Evolutionary conservation across 2,329 filamentous ascomycete genomes (phyloP).

Genomic region (Neocucurbitaria cava): DNA sequence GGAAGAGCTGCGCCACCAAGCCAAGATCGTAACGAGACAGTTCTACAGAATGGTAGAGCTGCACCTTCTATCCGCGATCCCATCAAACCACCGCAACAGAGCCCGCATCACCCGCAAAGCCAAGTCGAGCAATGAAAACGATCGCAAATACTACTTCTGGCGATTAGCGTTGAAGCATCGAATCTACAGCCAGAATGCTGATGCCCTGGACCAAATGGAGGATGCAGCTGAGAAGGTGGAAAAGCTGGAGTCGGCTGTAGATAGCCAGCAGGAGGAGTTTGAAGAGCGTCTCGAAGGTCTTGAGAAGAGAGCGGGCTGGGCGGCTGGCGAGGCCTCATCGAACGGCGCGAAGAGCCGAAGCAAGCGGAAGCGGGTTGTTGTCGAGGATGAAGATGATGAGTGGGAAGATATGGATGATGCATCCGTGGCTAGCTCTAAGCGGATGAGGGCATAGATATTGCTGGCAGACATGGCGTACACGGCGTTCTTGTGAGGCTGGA

Average conservation of each 20-base stretch:
- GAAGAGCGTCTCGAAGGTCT: slow-evolving; percentile 66
- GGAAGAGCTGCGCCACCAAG: slow-evolving; percentile 63
- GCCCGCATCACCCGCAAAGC: slow-evolving; percentile 53
- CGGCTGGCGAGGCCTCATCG: slow-evolving; percentile 19
- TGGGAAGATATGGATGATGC: slow-evolving; percentile 44
- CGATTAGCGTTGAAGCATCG: slow-evolving; percentile 77
- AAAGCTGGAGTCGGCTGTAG: slow-evolving; percentile 73
- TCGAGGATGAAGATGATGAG: slow-evolving; percentile 49
- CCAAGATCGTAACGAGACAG: slow-evolving; percentile 79
- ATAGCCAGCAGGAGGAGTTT: slow-evolving; percentile 75
- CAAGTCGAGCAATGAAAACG: slow-evolving; percentile 62
- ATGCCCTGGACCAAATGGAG: slow-evolving; percentile 70
- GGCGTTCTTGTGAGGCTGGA: neutral
- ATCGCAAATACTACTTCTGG: slow-evolving; percentile 74
- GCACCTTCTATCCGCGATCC: slow-evolving; percentile 69
- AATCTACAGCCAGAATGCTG: slow-evolving; percentile 76
- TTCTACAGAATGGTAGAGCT: slow-evolving; percentile 79
- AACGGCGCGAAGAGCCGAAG: slow-evolving; percentile 25
- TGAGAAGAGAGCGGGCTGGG: slow-evolving; percentile 41
- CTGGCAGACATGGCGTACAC: slow-evolving; percentile 1
- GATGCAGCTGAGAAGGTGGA: slow-evolving; percentile 72
- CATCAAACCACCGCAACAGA: slow-evolving; percentile 55
- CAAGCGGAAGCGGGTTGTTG: slow-evolving; percentile 46
- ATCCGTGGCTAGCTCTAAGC: slow-evolving; percentile 38
- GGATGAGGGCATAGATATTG: slow-evolving; percentile 23